phyloP scores from a whole-genome alignment of 1,284 basidiomycete genomes.

The Ceratobasidium theobromae region DNA sequence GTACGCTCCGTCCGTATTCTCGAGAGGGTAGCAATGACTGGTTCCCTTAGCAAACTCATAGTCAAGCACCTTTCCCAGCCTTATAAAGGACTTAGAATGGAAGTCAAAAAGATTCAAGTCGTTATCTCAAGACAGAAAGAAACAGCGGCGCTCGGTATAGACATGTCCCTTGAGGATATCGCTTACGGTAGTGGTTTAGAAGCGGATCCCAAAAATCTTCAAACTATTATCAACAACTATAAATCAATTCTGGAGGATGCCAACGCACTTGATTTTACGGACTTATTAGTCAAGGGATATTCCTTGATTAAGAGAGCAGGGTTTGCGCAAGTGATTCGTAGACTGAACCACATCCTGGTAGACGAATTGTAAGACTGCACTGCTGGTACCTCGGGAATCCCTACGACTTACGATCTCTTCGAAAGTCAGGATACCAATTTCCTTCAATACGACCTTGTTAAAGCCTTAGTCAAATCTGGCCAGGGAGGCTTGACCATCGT shows the following conservation, averaged over 20 bases:
- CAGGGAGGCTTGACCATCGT: conserved; percentile 74
- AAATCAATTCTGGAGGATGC: conserved; percentile 59
- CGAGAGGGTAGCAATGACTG: background rate
- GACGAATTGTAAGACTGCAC: conserved; percentile 75
- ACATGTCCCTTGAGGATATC: too few species aligned
- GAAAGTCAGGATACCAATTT: conserved; percentile 86
- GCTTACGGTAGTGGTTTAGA: too few species aligned
- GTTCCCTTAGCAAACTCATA: conserved; percentile 64
- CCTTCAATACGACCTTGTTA: conserved; percentile 80
- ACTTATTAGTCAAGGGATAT: conserved; percentile 76
- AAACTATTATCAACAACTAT: conserved; percentile 72
- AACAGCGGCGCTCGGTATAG: too few species aligned
- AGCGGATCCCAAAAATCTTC: too few species aligned
- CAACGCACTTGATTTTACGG: conserved; percentile 88
- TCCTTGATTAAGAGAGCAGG: conserved; percentile 63
- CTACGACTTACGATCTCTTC: background rate
- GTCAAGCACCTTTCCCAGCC: too few species aligned
- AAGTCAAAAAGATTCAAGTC: too few species aligned
- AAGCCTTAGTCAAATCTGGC: conserved; percentile 60
- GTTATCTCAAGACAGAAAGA: too few species aligned
- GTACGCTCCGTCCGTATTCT: conserved; percentile 49
- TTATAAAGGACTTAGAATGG: too few species aligned
- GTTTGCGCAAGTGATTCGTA: conserved; percentile 49
- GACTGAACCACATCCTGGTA: conserved; percentile 81
- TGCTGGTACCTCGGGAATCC: background rate